Percentiles rank a stretch among this genome's conserved stretches.
Conservation (phyloP, 192 early-diverging fungal species). For the Coemansia sp. region DNA sequence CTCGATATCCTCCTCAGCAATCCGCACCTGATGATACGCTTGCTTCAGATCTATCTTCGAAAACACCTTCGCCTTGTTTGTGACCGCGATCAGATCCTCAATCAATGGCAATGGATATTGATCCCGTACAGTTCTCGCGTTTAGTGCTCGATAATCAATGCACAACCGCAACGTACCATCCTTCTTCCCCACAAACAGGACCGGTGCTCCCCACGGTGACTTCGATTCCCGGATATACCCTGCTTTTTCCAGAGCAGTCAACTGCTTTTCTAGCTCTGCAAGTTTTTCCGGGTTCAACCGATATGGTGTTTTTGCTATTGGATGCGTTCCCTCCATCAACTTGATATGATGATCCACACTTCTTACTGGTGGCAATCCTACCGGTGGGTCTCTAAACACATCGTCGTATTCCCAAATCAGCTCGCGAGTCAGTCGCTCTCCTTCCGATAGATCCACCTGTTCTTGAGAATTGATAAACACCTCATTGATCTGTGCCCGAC, state of each 20-base stretch:
- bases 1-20: conserved; percentile 24
- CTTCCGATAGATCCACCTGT: neutral
- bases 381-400: conserved; percentile 5
- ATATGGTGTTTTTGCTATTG: conserved; percentile 17
- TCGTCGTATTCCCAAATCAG: neutral
- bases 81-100: conserved; percentile 39
- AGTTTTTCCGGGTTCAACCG: conserved; percentile 23
- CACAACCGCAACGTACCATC: conserved; percentile 41
- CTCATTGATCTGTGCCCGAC: neutral
- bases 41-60: conserved; percentile 48
- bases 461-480: neutral
- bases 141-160: conserved; percentile 59
- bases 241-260: neutral
- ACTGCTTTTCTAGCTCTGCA: conserved; percentile 34
- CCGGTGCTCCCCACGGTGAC: conserved; percentile 51
- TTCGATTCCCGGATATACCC: conserved; percentile 37
- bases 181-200: conserved; percentile 46
- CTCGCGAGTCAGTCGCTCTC: neutral
- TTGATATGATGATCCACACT: conserved; percentile 8
- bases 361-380: neutral
- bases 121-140: conserved; percentile 49
- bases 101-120: conserved; percentile 58
- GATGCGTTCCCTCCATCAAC: neutral
- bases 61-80: conserved; percentile 23
- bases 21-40: conserved; percentile 52